Conservation (phyloP, 2,329 filamentous ascomycete species). For the Aspergillus oerlinghausenensis region DNA sequence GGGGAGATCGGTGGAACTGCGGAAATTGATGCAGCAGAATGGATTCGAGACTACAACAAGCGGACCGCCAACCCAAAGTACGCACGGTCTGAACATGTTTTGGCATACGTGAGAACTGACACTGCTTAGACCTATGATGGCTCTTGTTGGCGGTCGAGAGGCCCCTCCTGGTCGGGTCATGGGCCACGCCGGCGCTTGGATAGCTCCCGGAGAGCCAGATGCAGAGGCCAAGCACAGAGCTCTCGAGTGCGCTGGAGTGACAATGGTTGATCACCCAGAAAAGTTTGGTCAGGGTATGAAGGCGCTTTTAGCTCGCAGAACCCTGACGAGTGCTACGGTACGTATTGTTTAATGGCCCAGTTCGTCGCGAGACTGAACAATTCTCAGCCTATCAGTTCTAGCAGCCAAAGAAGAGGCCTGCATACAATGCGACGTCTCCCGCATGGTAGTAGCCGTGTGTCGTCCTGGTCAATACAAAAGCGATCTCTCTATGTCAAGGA, state of each 20-base stretch:
- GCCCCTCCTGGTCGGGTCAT: slow-evolving; percentile 64
- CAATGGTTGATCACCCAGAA: slow-evolving; percentile 70
- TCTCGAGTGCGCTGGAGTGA: slow-evolving; percentile 62
- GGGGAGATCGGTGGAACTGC: slow-evolving; percentile 68
- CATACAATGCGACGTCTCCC: slow-evolving; percentile 44
- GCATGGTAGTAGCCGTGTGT: background rate
- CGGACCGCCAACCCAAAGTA: slow-evolving; percentile 60
- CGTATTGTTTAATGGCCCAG: background rate
- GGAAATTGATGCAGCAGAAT: slow-evolving; percentile 68
- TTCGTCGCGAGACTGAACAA: background rate
- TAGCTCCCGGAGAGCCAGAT: slow-evolving; percentile 60
- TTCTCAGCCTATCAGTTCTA: slow-evolving; percentile 15
- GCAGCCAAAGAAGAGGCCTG: slow-evolving; percentile 46
- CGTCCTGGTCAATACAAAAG: slow-evolving; percentile 31
- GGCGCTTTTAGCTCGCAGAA: slow-evolving; percentile 48
- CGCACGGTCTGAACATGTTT: slow-evolving; percentile 20
- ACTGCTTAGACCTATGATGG: slow-evolving; percentile 61
- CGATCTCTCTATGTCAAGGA: slow-evolving; percentile 54
- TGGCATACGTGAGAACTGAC: slow-evolving; percentile 12
- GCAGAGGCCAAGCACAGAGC: slow-evolving; percentile 62
- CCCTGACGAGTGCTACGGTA: slow-evolving; percentile 24
- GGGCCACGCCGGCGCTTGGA: slow-evolving; percentile 76
- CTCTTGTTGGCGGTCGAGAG: slow-evolving; percentile 62
- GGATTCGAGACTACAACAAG: slow-evolving; percentile 63
- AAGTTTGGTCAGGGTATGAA: slow-evolving; percentile 69